These are phyloP conservation scores for Lachancea lanzarotensis DNA, from an alignment of 805 yeast genomes.

Conservation along the genomic window DNA sequence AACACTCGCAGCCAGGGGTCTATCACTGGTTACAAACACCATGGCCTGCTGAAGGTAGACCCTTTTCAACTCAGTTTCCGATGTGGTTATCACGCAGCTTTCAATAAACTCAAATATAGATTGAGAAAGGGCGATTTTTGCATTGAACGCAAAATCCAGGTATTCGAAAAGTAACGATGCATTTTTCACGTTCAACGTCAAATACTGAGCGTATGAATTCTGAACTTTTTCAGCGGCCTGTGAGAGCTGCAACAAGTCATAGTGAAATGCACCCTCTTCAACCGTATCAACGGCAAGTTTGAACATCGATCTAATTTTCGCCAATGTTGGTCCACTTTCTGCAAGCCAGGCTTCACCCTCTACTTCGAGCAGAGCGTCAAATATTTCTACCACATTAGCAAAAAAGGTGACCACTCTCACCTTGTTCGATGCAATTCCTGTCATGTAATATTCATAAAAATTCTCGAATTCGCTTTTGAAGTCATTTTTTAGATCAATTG, in stretches of 20 bases:
- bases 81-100: constrained; percentile 45
- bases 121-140: constrained; percentile 27
- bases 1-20: constrained; percentile 48
- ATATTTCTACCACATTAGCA: constrained; percentile 65
- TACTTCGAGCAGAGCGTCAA: constrained; percentile 44
- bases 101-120: constrained; percentile 53
- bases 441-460: constrained; percentile 42
- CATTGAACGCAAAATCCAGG: constrained; percentile 33
- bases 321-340: constrained; percentile 34
- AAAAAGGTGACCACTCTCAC: constrained; percentile 38
- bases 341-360: constrained; percentile 55
- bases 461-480: constrained; percentile 47
- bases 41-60: constrained; percentile 47
- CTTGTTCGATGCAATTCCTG: constrained; percentile 37
- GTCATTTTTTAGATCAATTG: constrained; percentile 45
- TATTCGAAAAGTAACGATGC: constrained; percentile 35
- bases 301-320: constrained; percentile 27
- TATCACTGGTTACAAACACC: constrained; percentile 39
- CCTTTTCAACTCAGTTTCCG: constrained; percentile 42
- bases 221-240: constrained; percentile 65
- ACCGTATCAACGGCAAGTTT: constrained; percentile 21
- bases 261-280: constrained; percentile 23
- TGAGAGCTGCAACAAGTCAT: constrained; percentile 57
- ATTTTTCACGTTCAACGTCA: constrained; percentile 33
- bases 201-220: constrained; percentile 36